These are phyloP conservation scores for Boletales sp. DNA, from an alignment of 768 basidiomycete species.

Conservation along the genomic window DNA sequence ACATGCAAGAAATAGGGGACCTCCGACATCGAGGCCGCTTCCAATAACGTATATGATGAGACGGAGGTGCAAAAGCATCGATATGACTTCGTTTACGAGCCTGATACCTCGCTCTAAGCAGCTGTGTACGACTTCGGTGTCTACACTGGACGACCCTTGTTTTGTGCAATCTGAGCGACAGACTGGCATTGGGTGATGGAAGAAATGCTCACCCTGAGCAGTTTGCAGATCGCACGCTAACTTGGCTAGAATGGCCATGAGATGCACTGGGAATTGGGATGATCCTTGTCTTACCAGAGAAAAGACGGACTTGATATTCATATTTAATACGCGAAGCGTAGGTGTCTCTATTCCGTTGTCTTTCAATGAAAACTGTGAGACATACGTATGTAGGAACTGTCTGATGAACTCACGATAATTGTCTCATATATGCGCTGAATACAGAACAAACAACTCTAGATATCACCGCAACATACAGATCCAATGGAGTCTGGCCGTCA, in stretches of 20 bases:
- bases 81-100: constrained; percentile 9
- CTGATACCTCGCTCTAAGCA: constrained; percentile 12
- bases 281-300: constrained; percentile 8
- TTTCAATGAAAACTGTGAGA: neutral
- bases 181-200: neutral
- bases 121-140: neutral
- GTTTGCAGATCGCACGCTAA: constrained; percentile 20
- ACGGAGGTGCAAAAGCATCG: constrained; percentile 22
- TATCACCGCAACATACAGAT: constrained; percentile 11
- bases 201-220: constrained; percentile 13
- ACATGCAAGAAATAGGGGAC: constrained; percentile 18
- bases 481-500: neutral
- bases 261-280: neutral
- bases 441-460: constrained; percentile 13
- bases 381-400: neutral
- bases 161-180: constrained; percentile 6
- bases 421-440: constrained; percentile 13
- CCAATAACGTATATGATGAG: constrained; percentile 17
- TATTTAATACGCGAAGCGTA: constrained; percentile 21
- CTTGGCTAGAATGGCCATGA: constrained; percentile 8
- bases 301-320: constrained; percentile 17
- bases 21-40: constrained; percentile 12
- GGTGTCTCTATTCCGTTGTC: neutral
- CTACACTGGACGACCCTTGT: neutral
- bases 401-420: constrained; percentile 15